Conservation (phyloP, 148 eudicot genomes). For the Nyssa sinensis region DNA sequence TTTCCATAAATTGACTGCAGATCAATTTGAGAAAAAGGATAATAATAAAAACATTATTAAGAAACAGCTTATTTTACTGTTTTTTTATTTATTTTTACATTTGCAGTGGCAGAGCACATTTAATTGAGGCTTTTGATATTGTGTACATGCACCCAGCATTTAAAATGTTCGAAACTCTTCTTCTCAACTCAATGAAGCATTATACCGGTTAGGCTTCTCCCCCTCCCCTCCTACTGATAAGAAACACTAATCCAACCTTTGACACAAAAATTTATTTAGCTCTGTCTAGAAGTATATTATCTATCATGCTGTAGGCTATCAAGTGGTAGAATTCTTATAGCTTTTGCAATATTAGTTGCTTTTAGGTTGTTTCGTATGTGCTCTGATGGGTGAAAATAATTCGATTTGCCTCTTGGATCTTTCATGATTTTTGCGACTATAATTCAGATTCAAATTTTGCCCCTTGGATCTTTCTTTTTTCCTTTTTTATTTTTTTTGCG, state of each 20-base stretch:
- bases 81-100: not conserved
- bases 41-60: too few species aligned
- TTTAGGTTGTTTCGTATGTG: not conserved
- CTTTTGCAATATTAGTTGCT: not conserved
- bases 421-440: not conserved
- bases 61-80: not conserved
- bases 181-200: not conserved
- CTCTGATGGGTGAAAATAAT: not conserved
- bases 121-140: not conserved
- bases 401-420: too few species aligned
- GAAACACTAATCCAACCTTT: not conserved
- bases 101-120: not conserved
- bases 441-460: too few species aligned
- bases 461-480: too few species aligned
- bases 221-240: not conserved
- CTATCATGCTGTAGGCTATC: not conserved
- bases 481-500: too few species aligned
- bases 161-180: not conserved
- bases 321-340: not conserved
- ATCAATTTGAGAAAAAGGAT: not conserved
- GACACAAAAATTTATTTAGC: not conserved
- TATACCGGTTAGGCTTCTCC: too few species aligned
- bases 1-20: not conserved
- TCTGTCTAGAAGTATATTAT: not conserved
- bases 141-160: not conserved